Conservation (phyloP, 257 asterid species). For the Gynochthodes officinalis region DNA sequence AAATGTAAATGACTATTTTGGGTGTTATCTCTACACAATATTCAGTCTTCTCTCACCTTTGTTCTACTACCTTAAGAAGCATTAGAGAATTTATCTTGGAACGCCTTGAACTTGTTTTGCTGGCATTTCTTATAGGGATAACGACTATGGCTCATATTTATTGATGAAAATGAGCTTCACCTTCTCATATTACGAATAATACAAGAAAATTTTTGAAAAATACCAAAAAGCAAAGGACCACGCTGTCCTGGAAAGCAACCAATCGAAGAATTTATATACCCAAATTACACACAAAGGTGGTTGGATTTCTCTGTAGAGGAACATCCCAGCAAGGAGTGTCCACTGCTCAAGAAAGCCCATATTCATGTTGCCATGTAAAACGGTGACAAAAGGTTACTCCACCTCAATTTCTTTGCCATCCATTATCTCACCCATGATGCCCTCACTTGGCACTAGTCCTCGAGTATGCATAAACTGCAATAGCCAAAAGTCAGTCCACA, state of each 20-base stretch:
- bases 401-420: neutral
- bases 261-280: neutral
- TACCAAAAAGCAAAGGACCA: no score
- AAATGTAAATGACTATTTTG: no score
- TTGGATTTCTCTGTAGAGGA: neutral
- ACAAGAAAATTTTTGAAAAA: neutral
- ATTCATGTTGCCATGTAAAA: neutral
- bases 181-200: no score
- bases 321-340: neutral
- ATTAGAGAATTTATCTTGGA: no score
- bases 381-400: neutral
- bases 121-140: no score
- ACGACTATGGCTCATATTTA: no score
- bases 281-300: neutral
- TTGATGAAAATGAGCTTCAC: no score
- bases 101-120: no score
- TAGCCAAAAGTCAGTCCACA: neutral
- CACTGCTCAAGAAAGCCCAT: neutral
- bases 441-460: neutral
- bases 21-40: no score
- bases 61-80: no score
- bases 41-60: no score
- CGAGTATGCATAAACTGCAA: neutral
- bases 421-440: neutral
- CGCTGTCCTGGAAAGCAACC: neutral